Evolutionary conservation across 1,284 basidiomycete species (phyloP).

Genomic region (Cutaneotrichosporon dermatis): DNA sequence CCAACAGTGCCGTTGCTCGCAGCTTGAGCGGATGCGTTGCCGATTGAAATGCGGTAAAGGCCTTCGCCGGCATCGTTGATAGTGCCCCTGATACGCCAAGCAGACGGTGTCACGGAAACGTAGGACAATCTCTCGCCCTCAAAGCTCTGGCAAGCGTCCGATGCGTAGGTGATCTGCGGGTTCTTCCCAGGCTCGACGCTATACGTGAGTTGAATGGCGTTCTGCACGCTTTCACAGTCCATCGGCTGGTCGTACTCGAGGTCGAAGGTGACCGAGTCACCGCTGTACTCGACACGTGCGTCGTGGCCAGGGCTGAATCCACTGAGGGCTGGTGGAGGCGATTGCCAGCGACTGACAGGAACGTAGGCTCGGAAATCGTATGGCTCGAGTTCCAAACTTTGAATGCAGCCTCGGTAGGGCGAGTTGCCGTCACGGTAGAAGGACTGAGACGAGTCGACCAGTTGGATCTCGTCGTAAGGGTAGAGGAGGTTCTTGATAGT

Average conservation of each 20-base stretch:
- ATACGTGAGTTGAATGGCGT: constrained; percentile 59
- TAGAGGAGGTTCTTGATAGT: constrained; percentile 69
- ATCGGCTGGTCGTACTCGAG: constrained; percentile 74
- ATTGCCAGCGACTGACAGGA: constrained; percentile 61
- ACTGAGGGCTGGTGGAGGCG: constrained; percentile 66
- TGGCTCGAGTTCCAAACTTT: constrained; percentile 61
- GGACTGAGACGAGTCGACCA: constrained; percentile 61
- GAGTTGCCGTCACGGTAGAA: constrained; percentile 60
- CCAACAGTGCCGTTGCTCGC: constrained; percentile 10
- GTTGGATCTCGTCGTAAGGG: constrained; percentile 71
- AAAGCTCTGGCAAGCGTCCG: constrained; percentile 34
- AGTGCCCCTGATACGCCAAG: constrained; percentile 68
- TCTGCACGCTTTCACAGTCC: constrained; percentile 65
- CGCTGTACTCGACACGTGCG: constrained; percentile 58
- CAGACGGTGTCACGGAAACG: constrained; percentile 57
- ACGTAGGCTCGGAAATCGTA: constrained; percentile 79
- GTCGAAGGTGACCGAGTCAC: constrained; percentile 61
- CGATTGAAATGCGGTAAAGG: constrained; percentile 26
- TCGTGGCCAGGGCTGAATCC: constrained; percentile 81
- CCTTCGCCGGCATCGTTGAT: constrained; percentile 55
- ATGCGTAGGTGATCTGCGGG: constrained; percentile 54
- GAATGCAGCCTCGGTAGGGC: constrained; percentile 70
- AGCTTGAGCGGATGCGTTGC: constrained; percentile 52
- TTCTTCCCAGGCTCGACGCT: constrained; percentile 57
- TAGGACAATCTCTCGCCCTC: constrained; percentile 52